phyloP scores from a whole-genome alignment of 164 flowering plant species.

The Liquidambar formosana region DNA sequence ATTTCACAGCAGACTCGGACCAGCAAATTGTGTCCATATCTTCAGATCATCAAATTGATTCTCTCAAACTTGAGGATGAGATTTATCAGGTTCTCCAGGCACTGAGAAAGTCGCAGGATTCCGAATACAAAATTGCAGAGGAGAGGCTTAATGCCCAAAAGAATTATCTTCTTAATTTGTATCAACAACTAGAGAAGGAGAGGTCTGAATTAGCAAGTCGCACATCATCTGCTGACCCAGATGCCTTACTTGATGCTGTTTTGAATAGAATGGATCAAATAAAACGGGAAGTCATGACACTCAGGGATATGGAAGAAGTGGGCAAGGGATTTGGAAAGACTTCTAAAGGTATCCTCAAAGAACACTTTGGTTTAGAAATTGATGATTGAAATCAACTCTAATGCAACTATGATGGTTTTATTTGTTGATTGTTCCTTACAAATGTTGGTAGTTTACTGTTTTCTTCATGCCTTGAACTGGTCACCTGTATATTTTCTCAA shows the following conservation, averaged over 20 bases:
- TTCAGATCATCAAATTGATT: conserved; percentile 28
- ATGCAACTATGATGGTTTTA: neutral
- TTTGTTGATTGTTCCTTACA: neutral
- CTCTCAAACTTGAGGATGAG: conserved; percentile 49
- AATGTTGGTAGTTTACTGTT: neutral
- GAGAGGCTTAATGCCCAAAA: conserved; percentile 61
- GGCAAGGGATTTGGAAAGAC: conserved; percentile 62
- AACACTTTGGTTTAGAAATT: conserved; percentile 41
- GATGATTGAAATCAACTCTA: conserved; percentile 23
- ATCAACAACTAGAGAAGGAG: conserved; percentile 55
- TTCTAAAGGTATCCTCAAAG: conserved; percentile 38
- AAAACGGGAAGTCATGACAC: conserved; percentile 44
- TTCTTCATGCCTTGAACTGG: neutral
- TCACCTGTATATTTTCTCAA: neutral
- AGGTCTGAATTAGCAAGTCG: conserved; percentile 39
- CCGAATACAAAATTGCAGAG: conserved; percentile 61
- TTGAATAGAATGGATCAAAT: conserved; percentile 44
- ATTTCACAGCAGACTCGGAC: neutral
- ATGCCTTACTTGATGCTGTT: conserved; percentile 30
- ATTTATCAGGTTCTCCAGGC: conserved; percentile 50
- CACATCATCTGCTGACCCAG: conserved; percentile 25
- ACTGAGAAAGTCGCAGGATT: conserved; percentile 62
- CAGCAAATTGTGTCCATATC: conserved; percentile 2
- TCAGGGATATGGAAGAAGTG: conserved; percentile 58
- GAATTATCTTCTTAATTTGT: conserved; percentile 40